Percentiles rank a stretch among this genome's conserved stretches.
Evolutionary conservation across 352 stramenopile species (phyloP).

Genomic region (Globisporangium apiculatum): DNA sequence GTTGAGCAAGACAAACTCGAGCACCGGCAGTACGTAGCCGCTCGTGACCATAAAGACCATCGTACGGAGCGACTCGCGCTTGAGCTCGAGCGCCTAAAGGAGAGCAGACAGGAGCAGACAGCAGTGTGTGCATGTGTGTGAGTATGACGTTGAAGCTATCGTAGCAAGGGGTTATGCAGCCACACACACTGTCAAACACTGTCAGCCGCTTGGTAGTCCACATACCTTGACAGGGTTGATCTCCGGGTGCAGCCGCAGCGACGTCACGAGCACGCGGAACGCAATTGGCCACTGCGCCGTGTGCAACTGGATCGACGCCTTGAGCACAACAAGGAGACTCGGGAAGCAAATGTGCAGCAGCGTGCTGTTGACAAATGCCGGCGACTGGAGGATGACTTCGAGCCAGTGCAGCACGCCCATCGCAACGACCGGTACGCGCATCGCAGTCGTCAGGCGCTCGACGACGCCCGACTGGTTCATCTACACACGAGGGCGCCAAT

Average conservation of each 20-base stretch:
- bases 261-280: conserved; percentile 74
- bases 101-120: not conserved
- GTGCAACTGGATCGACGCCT: conserved; percentile 72
- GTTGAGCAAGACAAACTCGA: conserved; percentile 80
- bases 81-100: conserved; percentile 59
- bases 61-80: conserved; percentile 73
- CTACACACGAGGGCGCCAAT: conserved; percentile 17
- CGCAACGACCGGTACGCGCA: conserved; percentile 75
- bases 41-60: conserved; percentile 88
- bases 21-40: conserved; percentile 76
- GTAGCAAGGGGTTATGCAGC: too few relatives aligned
- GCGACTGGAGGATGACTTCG: conserved; percentile 63
- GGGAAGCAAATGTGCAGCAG: conserved; percentile 83
- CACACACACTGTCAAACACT: too few relatives aligned
- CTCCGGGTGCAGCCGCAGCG: conserved; percentile 62
- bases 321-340: conserved; percentile 69
- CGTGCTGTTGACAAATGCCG: conserved; percentile 76
- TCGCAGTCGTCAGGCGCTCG: conserved; percentile 68
- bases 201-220: too few relatives aligned
- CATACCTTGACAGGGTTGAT: conserved; percentile 78
- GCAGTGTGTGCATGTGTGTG: not conserved
- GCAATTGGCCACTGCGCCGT: conserved; percentile 77
- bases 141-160: not conserved
- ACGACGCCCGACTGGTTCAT: conserved; percentile 85
- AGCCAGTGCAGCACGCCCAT: conserved; percentile 85